phyloP scores from a whole-genome alignment of 108 stramenopile species.

The Ochromonas danica region DNA sequence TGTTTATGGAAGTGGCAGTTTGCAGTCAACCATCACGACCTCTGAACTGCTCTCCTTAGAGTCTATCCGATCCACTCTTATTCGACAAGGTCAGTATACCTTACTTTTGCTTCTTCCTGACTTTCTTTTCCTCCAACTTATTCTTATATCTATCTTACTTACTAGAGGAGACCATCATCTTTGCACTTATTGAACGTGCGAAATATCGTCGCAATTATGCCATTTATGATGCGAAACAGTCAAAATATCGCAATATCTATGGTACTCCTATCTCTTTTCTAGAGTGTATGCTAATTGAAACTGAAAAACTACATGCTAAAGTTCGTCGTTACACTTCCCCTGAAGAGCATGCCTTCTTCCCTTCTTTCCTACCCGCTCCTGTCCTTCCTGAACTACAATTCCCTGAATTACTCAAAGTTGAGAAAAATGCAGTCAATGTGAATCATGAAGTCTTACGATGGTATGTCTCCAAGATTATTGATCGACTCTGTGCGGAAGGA shows the following conservation, averaged over 20 bases:
- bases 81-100: neutral
- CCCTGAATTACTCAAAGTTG: conserved; percentile 66
- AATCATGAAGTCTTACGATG: conserved; percentile 76
- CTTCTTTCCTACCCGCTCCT: conserved; percentile 68
- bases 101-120: neutral
- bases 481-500: conserved; percentile 66
- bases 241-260: neutral
- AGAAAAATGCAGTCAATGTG: conserved; percentile 71
- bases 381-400: conserved; percentile 74
- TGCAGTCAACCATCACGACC: too few relatives aligned
- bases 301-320: conserved; percentile 67
- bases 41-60: neutral
- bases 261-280: conserved; percentile 64
- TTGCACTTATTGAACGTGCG: conserved; percentile 92
- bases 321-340: conserved; percentile 95
- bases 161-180: conserved; percentile 92
- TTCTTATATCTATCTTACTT: neutral
- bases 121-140: neutral
- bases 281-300: conserved; percentile 89
- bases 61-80: neutral
- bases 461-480: conserved; percentile 76
- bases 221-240: conserved; percentile 64
- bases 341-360: conserved; percentile 96
- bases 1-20: too few relatives aligned
- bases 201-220: conserved; percentile 81